Conservation (phyloP, 1,284 basidiomycete species). For the Kwoniella shivajii region DNA sequence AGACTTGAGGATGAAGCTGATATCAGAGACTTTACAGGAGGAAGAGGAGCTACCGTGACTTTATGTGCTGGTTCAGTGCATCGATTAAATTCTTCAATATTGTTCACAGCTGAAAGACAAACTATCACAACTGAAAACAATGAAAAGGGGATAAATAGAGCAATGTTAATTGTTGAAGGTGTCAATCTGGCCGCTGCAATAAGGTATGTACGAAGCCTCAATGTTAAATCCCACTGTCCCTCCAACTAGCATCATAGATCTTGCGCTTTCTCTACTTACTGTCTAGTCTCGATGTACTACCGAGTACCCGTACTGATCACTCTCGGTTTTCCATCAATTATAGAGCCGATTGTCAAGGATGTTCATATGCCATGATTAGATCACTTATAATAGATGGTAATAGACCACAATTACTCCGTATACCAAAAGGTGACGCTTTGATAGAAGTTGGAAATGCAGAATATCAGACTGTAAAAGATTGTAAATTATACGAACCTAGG, state of each 20-base stretch:
- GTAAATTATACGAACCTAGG: conserved; percentile 53
- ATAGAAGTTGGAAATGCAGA: conserved; percentile 53
- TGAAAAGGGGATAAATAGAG: conserved; percentile 40
- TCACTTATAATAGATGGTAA: conserved; percentile 54
- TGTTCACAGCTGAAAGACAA: conserved; percentile 46
- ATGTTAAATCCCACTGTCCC: too few relatives aligned
- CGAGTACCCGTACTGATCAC: too few relatives aligned
- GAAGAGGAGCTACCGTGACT: conserved; percentile 36
- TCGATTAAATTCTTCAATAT: conserved; percentile 42
- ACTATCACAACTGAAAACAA: conserved; percentile 47
- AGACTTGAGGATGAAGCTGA: too few relatives aligned
- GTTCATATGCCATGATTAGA: conserved; percentile 39
- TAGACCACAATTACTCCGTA: conserved; percentile 48
- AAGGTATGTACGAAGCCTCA: conserved; percentile 33
- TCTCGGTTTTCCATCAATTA: too few relatives aligned
- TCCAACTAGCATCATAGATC: background rate
- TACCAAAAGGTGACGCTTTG: conserved; percentile 49
- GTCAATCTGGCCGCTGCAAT: conserved; percentile 45
- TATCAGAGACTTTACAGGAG: conserved; percentile 45
- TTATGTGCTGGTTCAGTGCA: conserved; percentile 52
- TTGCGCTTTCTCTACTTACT: background rate
- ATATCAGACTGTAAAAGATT: conserved; percentile 47
- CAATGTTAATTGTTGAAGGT: conserved; percentile 49
- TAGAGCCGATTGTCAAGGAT: conserved; percentile 53
- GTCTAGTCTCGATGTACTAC: too few relatives aligned